Base-by-base conservation (phyloP, 257 asterid genomes). In the Solanum okadae region DNA sequence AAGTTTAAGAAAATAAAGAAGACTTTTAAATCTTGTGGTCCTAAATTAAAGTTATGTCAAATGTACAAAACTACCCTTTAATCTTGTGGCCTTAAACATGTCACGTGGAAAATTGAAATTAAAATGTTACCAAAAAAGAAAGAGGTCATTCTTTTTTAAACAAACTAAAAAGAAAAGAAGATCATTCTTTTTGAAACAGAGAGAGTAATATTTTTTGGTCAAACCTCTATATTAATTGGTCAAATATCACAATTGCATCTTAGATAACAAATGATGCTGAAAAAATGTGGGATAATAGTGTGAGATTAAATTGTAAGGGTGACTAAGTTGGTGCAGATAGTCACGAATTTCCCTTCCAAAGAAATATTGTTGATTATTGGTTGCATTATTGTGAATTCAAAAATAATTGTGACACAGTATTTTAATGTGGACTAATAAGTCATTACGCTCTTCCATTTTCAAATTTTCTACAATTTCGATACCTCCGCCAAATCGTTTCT, bases 401-500 rank as follows among this genome's bases (percentile, higher is more conserved):
- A 59, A 27, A 3, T 27, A 7, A 44, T 10, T 8, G 33, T 29
- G 68, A 81, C 20, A 25, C n/a, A 46, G n/a, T 52, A 82, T 49
- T 31, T 29, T 82, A 82, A 22, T 31, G 86, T 31, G 71, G 71
- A 49, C 86, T 82, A 82, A 82, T 82, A 49, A 31, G 86, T 81
- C 70, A 81, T 81, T 49, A 6, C 31, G 20, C 86, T 82, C 9
- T 9, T 49, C 16, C 76, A 75, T 73, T 75, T 59, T 87, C 88
- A 87, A 87, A 87, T 31, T 33, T 44, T 72, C 15, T 52, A 1
- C 71, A 46, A 31, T 33, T 72, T 46, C 71, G 73, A 72, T 23
- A 37, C 31, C 85, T 87, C 88, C 85, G 88, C 85, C 85, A 73
- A 87, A 86, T 71, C n/a, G 49, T 29, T 35, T 52, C 38, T 11